A percentile compares a stretch with the other conserved stretches of the same genome.
Conservation (phyloP, 2,329 filamentous ascomycete genomes). For the Diaporthe sp. region DNA sequence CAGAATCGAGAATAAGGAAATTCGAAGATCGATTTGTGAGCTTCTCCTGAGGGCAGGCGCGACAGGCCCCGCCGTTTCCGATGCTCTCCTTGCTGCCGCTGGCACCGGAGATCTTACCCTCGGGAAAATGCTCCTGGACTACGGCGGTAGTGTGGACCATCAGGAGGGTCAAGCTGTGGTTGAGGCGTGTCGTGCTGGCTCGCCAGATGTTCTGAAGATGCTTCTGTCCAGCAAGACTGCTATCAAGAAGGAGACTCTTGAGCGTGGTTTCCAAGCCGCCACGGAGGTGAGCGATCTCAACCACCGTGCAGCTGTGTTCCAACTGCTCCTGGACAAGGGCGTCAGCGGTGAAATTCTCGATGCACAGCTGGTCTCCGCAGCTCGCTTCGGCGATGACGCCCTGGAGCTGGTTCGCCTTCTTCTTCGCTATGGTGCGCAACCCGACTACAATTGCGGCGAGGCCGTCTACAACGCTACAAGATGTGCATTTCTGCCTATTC, state of each 20-base stretch:
- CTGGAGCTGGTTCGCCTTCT: constrained; percentile 64
- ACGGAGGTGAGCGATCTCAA: constrained; percentile 65
- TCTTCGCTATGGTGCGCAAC: constrained; percentile 65
- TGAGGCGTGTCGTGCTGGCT: constrained; percentile 66
- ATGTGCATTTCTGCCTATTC: constrained; percentile 63
- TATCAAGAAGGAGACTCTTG: constrained; percentile 58
- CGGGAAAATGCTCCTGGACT: constrained; percentile 63
- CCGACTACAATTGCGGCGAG: constrained; percentile 68
- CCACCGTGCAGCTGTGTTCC: constrained; percentile 63
- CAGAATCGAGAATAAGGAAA: constrained; percentile 54
- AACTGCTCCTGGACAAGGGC: constrained; percentile 63
- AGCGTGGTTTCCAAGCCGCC: constrained; percentile 68
- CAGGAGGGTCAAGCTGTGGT: constrained; percentile 67
- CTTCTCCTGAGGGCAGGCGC: constrained; percentile 62
- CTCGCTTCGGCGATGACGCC: constrained; percentile 64
- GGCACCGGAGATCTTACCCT: constrained; percentile 66
- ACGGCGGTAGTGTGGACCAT: constrained; percentile 65
- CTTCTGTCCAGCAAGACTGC: constrained; percentile 59
- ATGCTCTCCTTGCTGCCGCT: constrained; percentile 65
- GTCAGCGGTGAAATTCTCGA: constrained; percentile 66
- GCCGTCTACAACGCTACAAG: constrained; percentile 67
- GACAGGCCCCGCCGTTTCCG: constrained; percentile 59
- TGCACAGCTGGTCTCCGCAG: constrained; percentile 66
- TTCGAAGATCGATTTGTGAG: constrained; percentile 59
- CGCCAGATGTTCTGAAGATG: constrained; percentile 63